Evolutionary conservation across 306 rosid genomes (phyloP), one percentile per base, ranked within the genome.

Genomic region (Urtica urens): DNA sequence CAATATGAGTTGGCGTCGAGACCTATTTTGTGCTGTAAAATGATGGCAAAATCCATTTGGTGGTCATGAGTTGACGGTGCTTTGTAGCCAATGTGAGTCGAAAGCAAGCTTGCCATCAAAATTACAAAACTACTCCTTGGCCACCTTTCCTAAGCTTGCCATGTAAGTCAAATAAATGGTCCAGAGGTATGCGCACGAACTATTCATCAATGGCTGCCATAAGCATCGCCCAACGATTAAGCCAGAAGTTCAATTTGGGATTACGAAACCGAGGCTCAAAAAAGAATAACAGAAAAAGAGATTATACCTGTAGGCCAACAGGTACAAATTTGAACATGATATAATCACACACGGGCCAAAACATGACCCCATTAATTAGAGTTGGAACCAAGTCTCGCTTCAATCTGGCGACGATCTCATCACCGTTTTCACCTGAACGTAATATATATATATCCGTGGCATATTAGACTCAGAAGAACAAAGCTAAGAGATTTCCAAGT

Each of bases 341-440:
- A 51, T 77, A 84, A 71, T 84, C 95, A 5, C 87, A 84, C 17
- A 55, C 7, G 11, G 95, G 95, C 95, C 92, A 84, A 56, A 23
- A 84, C 67, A 75, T 0, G 35, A 63, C 72, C 10, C 83, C 81
- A 8, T 65, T 63, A 19, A 77, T 18, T 43, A 84, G 46, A 42
- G 94, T 80, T 6, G 92, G 94, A 34, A 77, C 73, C 51, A 84
- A 42, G 72, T 84, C 86, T 4, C 79, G 75, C 63, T 72, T 75
- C 72, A 84, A 73, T 54, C 72, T 67, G 35, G 74, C 68, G 13
- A 59, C 68, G 33, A 80, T 54, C 72, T 77, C 72, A 12, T 58
- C 2, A 7, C 65, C 51, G 44, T 29, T 74, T 67, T 83, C 86
- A 69, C 94, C 94, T 83, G 70, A 54, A 28, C 28, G 57, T 63